Conservation (phyloP, 1,139 yeast species). For the Geotrichum macrosporum region DNA sequence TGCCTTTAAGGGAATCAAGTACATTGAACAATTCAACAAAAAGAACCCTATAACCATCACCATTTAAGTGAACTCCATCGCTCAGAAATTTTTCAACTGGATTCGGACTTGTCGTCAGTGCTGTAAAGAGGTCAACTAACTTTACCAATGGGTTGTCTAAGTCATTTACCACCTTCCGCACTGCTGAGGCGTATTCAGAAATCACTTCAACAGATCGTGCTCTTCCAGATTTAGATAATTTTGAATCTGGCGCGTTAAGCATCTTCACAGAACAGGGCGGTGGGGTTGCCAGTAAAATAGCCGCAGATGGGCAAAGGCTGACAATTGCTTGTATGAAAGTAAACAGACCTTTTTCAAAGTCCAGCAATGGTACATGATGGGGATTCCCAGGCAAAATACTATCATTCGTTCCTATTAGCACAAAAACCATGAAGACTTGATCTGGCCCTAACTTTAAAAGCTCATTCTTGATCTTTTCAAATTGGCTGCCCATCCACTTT, state of each 20-base stretch:
- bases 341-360: conserved; percentile 12
- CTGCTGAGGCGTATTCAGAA: conserved; percentile 12
- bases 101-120: neutral
- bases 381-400: conserved; percentile 24
- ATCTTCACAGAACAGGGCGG: conserved; percentile 20
- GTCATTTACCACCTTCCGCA: conserved; percentile 3
- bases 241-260: conserved; percentile 15
- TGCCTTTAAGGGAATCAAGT: neutral
- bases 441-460: conserved; percentile 3
- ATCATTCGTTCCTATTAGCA: conserved; percentile 24
- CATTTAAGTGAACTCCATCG: conserved; percentile 23
- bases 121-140: conserved; percentile 12
- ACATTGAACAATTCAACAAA: conserved; percentile 7
- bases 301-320: conserved; percentile 3
- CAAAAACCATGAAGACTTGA: conserved; percentile 15
- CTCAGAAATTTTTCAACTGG: conserved; percentile 17
- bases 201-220: conserved; percentile 17
- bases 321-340: conserved; percentile 2
- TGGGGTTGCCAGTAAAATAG: conserved; percentile 19
- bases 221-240: conserved; percentile 19
- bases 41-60: conserved; percentile 20
- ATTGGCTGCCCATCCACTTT: conserved; percentile 18
- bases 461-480: conserved; percentile 13
- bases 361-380: conserved; percentile 21
- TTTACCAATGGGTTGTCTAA: conserved; percentile 1